A percentile compares a stretch with the other conserved stretches of the same genome.
Evolutionary conservation across 768 basidiomycete genomes (phyloP).

Genomic region (Trametes sanguinea): DNA sequence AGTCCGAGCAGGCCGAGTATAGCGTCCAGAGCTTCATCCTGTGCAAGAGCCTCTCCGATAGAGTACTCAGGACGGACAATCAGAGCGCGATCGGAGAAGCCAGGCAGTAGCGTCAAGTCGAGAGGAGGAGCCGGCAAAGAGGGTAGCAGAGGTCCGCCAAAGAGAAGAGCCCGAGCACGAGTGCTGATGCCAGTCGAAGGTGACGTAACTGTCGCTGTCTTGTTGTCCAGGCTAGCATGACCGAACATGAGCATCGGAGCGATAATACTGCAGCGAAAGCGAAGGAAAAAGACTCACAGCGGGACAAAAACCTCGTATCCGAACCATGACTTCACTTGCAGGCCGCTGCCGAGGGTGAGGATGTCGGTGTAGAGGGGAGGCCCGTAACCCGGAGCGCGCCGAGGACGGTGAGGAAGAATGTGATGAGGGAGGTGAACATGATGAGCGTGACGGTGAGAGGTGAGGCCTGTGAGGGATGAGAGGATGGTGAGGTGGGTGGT

Average conservation of each 20-base stretch:
- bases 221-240: background rate
- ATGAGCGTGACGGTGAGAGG: background rate
- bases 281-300: background rate
- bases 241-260: background rate
- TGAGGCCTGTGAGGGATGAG: background rate
- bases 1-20: background rate
- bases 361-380: background rate
- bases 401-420: constrained; percentile 1
- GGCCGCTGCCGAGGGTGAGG: background rate
- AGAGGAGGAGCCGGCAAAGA: background rate
- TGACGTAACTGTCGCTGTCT: background rate
- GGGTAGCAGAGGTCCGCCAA: background rate
- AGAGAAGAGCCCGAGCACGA: background rate
- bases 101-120: background rate
- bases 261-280: background rate
- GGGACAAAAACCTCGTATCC: background rate
- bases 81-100: background rate
- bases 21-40: background rate
- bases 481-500: background rate
- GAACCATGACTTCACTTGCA: background rate
- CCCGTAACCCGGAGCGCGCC: background rate
- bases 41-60: background rate
- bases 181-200: background rate
- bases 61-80: background rate
- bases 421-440: constrained; percentile 2